These are phyloP conservation scores for Cutaneotrichosporon cavernicola DNA, from an alignment of 1,284 basidiomycete species.

Conservation along the genomic window DNA sequence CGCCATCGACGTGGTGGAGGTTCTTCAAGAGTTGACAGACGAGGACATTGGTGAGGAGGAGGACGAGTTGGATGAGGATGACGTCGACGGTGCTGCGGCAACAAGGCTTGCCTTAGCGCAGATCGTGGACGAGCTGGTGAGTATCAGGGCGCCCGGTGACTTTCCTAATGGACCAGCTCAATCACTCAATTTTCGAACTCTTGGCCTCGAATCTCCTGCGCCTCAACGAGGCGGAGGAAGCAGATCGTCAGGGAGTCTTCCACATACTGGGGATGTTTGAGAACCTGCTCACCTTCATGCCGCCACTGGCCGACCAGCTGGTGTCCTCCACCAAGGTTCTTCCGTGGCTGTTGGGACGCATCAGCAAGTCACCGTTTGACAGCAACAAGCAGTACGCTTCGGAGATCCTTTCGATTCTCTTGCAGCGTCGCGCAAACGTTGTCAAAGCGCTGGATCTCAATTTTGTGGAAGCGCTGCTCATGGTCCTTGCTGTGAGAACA, in stretches of 20 bases:
- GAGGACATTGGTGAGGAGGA: conserved; percentile 87
- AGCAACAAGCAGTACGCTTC: conserved; percentile 85
- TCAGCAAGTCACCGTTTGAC: conserved; percentile 69
- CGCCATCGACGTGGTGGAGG: conserved; percentile 83
- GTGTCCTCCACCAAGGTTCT: conserved; percentile 72
- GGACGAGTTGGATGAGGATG: conserved; percentile 63
- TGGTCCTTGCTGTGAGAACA: conserved; percentile 71
- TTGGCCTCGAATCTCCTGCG: conserved; percentile 84
- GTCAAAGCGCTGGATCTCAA: conserved; percentile 65
- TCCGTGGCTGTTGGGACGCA: conserved; percentile 75
- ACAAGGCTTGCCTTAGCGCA: conserved; percentile 60
- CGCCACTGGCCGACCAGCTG: conserved; percentile 67
- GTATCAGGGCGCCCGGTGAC: conserved; percentile 37
- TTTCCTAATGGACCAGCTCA: conserved; percentile 58
- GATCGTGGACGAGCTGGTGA: conserved; percentile 71
- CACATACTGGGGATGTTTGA: conserved; percentile 92
- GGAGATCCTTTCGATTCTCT: conserved; percentile 81
- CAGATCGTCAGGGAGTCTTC: conserved; percentile 84
- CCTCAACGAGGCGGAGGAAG: conserved; percentile 72
- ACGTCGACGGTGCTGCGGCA: conserved; percentile 56
- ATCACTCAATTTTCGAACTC: conserved; percentile 79
- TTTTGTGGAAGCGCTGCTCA: conserved; percentile 76
- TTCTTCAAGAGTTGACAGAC: conserved; percentile 87
- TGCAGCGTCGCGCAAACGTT: conserved; percentile 71
- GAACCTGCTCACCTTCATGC: conserved; percentile 82